phyloP scores from a whole-genome alignment of 495 filamentous ascomycete genomes.

The Friedmanniomyces endolithicus region DNA sequence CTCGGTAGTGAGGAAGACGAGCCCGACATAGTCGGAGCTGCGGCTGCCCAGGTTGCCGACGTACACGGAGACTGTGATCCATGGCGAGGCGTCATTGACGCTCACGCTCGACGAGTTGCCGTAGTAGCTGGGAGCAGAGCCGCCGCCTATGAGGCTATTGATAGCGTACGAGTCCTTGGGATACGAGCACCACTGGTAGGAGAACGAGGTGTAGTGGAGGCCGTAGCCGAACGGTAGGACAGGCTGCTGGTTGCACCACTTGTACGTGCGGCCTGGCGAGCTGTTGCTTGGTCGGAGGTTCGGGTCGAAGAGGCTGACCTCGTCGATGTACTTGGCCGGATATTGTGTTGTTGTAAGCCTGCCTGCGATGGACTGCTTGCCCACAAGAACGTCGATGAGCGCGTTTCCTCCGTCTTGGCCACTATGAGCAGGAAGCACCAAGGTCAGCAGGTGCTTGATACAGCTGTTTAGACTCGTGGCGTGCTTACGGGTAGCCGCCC shows the following conservation, averaged over 20 bases:
- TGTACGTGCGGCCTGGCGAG: conserved; percentile 44
- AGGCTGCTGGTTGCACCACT: conserved; percentile 46
- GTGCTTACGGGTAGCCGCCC: conserved; percentile 40
- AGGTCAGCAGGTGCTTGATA: conserved; percentile 10
- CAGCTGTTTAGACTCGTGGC: no score
- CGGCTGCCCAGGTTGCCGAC: conserved; percentile 43
- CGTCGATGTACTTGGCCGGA: conserved; percentile 39
- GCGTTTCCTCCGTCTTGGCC: conserved; percentile 47
- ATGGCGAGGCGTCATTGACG: conserved; percentile 13
- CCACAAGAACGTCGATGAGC: conserved; percentile 44
- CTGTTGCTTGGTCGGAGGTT: conserved; percentile 35
- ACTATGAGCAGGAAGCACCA: conserved; percentile 39
- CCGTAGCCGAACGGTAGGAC: conserved; percentile 47
- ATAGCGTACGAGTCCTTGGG: conserved; percentile 10
- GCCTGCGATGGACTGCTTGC: conserved; percentile 42
- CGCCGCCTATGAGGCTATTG: conserved; percentile 3
- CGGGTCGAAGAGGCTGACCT: conserved; percentile 47
- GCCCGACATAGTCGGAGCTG: conserved; percentile 47
- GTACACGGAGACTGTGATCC: conserved; percentile 6
- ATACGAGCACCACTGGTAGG: conserved; percentile 43
- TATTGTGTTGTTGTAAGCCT: conserved; percentile 48
- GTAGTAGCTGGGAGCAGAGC: not conserved
- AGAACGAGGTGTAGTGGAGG: conserved; percentile 40
- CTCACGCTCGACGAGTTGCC: not conserved
- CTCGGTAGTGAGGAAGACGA: conserved; percentile 39